phyloP scores from a whole-genome alignment of 805 yeast genomes.

The Torulaspora microellipsoides region DNA sequence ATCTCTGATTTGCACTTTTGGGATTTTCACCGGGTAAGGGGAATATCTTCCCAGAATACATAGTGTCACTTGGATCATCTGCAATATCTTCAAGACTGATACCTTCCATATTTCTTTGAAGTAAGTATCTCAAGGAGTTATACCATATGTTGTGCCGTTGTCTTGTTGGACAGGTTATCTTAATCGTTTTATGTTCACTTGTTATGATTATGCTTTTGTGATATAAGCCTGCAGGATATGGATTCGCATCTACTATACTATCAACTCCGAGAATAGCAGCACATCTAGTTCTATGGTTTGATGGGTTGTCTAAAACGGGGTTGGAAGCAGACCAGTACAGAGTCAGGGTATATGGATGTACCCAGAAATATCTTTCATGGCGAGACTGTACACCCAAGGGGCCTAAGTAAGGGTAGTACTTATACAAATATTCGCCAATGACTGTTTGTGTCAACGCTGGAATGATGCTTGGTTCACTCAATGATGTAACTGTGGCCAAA shows the following conservation, averaged over 20 bases:
- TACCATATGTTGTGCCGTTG: constrained; percentile 90
- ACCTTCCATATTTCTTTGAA: constrained; percentile 61
- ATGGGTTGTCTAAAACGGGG: constrained; percentile 69
- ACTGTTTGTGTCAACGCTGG: constrained; percentile 89
- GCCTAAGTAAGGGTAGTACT: constrained; percentile 75
- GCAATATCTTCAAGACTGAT: constrained; percentile 44
- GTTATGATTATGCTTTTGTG: constrained; percentile 77
- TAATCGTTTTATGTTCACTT: constrained; percentile 61
- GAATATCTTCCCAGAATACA: constrained; percentile 32
- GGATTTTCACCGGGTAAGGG: constrained; percentile 24
- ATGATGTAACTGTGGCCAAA: constrained; percentile 54
- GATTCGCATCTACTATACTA: constrained; percentile 78
- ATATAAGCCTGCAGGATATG: constrained; percentile 83
- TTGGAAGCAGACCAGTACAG: constrained; percentile 83
- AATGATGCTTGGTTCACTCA: constrained; percentile 66
- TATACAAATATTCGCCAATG: constrained; percentile 84
- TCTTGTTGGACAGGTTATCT: constrained; percentile 82
- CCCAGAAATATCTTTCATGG: constrained; percentile 93
- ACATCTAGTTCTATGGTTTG: constrained; percentile 64
- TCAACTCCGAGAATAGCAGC: constrained; percentile 76
- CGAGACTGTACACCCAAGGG: constrained; percentile 68
- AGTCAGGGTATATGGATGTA: constrained; percentile 89
- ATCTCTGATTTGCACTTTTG: constrained; percentile 14
- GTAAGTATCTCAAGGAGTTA: constrained; percentile 71
- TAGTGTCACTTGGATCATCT: constrained; percentile 37